Conservation (phyloP, 768 basidiomycete genomes). For the Sutorius australiensis region DNA sequence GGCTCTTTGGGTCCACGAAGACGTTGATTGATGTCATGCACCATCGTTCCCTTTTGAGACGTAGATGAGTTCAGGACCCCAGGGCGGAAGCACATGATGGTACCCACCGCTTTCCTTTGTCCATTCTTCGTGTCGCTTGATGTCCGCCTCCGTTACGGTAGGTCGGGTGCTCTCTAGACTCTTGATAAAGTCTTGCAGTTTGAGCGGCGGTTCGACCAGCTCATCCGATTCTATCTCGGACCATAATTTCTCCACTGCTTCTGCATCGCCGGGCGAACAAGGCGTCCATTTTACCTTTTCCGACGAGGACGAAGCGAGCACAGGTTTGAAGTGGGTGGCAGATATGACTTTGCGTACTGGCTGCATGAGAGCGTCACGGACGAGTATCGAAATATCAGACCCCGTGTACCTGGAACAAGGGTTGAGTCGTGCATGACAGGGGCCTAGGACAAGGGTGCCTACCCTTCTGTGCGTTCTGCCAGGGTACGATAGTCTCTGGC, state of each 20-base stretch:
- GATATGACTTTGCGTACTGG: slow-evolving; percentile 94
- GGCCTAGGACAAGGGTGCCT: slow-evolving; percentile 7
- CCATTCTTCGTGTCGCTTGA: slow-evolving; percentile 80
- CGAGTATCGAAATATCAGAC: slow-evolving; percentile 90
- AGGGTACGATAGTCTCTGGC: slow-evolving; percentile 75
- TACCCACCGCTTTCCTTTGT: slow-evolving; percentile 75
- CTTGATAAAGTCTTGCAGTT: slow-evolving; percentile 74
- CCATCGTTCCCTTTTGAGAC: slow-evolving; percentile 29
- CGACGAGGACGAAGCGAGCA: slow-evolving; percentile 25
- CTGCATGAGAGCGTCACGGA: slow-evolving; percentile 97
- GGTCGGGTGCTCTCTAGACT: slow-evolving; percentile 75
- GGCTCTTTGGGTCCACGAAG: background rate
- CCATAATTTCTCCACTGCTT: slow-evolving; percentile 87
- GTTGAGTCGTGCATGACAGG: background rate
- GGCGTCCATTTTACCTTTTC: slow-evolving; percentile 75
- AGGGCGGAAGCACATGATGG: too few species aligned
- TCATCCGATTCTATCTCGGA: slow-evolving; percentile 84
- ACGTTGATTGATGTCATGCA: slow-evolving; percentile 18
- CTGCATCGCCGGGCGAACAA: slow-evolving; percentile 90
- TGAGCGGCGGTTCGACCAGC: slow-evolving; percentile 83
- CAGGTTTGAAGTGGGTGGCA: slow-evolving; percentile 89
- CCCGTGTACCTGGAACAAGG: slow-evolving; percentile 66
- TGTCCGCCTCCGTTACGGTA: slow-evolving; percentile 86
- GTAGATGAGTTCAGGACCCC: background rate
- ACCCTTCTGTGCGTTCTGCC: slow-evolving; percentile 87